Percentiles rank a stretch among this genome's conserved stretches.
Evolutionary conservation across 2,329 filamentous ascomycete species (phyloP).

Genomic region (Lasiodiplodia sp.): DNA sequence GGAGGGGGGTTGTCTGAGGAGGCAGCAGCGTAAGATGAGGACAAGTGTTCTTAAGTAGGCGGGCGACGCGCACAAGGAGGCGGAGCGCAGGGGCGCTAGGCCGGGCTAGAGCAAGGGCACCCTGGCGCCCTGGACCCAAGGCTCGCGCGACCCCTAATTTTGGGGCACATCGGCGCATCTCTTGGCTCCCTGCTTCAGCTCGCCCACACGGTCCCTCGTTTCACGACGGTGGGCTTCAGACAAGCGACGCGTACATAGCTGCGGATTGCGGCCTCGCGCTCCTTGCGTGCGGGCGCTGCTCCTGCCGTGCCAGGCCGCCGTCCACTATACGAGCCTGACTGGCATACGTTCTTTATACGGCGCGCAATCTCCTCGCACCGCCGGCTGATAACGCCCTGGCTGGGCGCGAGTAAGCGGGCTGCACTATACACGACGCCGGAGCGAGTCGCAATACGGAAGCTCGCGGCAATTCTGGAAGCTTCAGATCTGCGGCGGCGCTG

Average conservation of each 20-base stretch:
- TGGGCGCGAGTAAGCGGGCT: background rate
- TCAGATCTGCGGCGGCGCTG: slow-evolving; percentile 17
- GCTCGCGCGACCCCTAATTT: slow-evolving; percentile 14
- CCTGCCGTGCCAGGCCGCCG: slow-evolving; percentile 13
- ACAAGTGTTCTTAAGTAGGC: slow-evolving; percentile 30
- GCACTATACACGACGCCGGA: slow-evolving; percentile 18
- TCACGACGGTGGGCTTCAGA: slow-evolving; percentile 26
- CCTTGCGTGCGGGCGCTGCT: background rate
- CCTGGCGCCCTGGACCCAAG: slow-evolving; percentile 5
- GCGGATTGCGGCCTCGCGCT: slow-evolving; percentile 3
- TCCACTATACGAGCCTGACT: background rate
- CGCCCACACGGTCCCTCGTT: slow-evolving; percentile 15
- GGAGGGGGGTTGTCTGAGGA: slow-evolving; percentile 25
- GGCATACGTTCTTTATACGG: background rate
- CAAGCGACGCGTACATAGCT: background rate
- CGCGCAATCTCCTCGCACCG: slow-evolving; percentile 17
- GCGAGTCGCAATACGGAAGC: slow-evolving; percentile 20
- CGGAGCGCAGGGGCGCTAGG: slow-evolving; percentile 15
- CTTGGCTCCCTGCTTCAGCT: slow-evolving; percentile 22
- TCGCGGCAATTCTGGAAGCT: slow-evolving; percentile 22
- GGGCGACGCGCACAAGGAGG: slow-evolving; percentile 17
- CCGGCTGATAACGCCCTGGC: background rate
- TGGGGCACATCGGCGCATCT: slow-evolving; percentile 21
- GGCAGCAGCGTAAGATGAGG: slow-evolving; percentile 23
- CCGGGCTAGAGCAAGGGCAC: slow-evolving; percentile 11